Evolutionary conservation across 768 basidiomycete genomes (phyloP).

Genomic region (Cystofilobasidium bisporidii): DNA sequence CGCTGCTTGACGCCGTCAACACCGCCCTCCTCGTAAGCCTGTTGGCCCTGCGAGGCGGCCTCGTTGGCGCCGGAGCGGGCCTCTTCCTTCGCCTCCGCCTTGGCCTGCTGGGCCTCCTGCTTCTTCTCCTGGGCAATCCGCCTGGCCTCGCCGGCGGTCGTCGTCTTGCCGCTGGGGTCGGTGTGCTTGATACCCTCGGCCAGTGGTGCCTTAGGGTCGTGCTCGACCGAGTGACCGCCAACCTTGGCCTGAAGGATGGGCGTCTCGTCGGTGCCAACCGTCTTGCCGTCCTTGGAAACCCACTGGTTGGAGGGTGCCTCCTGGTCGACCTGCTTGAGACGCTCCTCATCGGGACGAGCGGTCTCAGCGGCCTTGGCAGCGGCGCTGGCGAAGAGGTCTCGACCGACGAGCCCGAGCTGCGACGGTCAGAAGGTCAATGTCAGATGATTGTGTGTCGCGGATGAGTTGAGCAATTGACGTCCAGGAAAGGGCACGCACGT

Average conservation of each 20-base stretch:
- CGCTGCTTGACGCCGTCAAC: constrained; percentile 31
- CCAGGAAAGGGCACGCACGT: constrained; percentile 53
- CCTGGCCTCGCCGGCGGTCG: constrained; percentile 35
- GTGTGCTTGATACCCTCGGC: constrained; percentile 29
- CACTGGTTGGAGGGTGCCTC: constrained; percentile 61
- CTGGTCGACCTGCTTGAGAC: constrained; percentile 51
- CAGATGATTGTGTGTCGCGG: too few species aligned
- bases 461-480: constrained; percentile 10
- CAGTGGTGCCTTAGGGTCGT: constrained; percentile 28
- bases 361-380: constrained; percentile 60
- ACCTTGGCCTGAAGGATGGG: constrained; percentile 47
- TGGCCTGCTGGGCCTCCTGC: constrained; percentile 34
- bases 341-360: constrained; percentile 58
- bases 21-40: constrained; percentile 32
- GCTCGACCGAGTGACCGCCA: constrained; percentile 37
- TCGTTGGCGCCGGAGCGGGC: constrained; percentile 28
- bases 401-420: constrained; percentile 31
- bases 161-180: constrained; percentile 40
- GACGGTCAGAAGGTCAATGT: neutral
- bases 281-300: constrained; percentile 29
- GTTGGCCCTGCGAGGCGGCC: constrained; percentile 25
- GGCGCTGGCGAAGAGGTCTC: constrained; percentile 69
- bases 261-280: constrained; percentile 39
- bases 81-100: constrained; percentile 33
- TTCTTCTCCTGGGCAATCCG: constrained; percentile 38